phyloP scores from a whole-genome alignment of 2,329 filamentous ascomycete genomes.

The Penicillium sp. region DNA sequence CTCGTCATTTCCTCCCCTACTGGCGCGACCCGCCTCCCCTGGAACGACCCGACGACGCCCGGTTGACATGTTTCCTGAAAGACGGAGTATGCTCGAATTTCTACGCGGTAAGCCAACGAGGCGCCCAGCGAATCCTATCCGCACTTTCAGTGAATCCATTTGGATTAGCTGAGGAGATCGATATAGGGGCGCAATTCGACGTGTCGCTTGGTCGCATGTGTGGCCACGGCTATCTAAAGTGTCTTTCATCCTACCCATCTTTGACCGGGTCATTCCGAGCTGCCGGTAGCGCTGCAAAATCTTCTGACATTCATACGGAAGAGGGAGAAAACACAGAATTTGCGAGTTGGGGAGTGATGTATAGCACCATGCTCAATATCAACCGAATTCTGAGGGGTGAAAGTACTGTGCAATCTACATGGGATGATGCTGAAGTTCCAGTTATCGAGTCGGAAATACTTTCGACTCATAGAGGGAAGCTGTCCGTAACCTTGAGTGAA shows the following conservation, averaged over 20 bases:
- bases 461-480: too few relatives aligned
- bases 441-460: background rate
- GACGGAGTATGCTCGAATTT: constrained; percentile 25
- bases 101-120: constrained; percentile 27
- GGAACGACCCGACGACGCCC: constrained; percentile 12
- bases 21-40: constrained; percentile 23
- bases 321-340: constrained; percentile 4
- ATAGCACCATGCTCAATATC: constrained; percentile 28
- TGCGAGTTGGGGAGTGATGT: constrained; percentile 21
- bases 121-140: constrained; percentile 23
- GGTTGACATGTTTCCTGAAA: constrained; percentile 16
- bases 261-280: constrained; percentile 18
- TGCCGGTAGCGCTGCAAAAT: constrained; percentile 14
- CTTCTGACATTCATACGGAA: constrained; percentile 23
- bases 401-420: constrained; percentile 16
- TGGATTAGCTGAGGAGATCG: constrained; percentile 22
- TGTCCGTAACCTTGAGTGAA: too few relatives aligned
- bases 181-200: constrained; percentile 28
- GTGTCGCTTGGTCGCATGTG: constrained; percentile 27
- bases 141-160: constrained; percentile 25
- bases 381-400: constrained; percentile 18
- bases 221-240: constrained; percentile 23
- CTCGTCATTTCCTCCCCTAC: constrained; percentile 26
- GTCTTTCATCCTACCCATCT: constrained; percentile 23
- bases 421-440: constrained; percentile 21